Percentiles rank a stretch among this genome's conserved stretches.
phyloP scores from a whole-genome alignment of 1,284 basidiomycete genomes.

The Leccinum fallax region DNA sequence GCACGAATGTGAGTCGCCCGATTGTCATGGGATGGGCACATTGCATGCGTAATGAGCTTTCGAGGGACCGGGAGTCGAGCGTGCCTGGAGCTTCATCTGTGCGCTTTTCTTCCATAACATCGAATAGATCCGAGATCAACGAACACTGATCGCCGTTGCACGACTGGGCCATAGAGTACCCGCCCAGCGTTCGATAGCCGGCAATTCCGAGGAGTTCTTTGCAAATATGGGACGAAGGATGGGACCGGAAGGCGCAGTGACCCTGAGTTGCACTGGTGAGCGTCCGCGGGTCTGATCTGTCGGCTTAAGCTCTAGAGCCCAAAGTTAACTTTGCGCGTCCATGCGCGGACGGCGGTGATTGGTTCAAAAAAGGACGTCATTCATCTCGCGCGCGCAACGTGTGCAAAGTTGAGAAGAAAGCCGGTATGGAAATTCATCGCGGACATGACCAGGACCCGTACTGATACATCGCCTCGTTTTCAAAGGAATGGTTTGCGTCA shows the following conservation, averaged over 20 bases:
- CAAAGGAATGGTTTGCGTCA: constrained; percentile 4
- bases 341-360: constrained; percentile 3
- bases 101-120: background rate
- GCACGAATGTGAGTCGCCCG: background rate
- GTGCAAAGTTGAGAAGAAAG: constrained; percentile 69
- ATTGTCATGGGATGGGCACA: background rate
- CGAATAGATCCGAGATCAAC: background rate
- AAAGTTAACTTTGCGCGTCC: background rate
- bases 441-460: constrained; percentile 68
- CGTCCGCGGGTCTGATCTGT: constrained; percentile 10
- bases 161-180: constrained; percentile 73
- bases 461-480: constrained; percentile 35
- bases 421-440: constrained; percentile 85
- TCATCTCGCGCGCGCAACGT: constrained; percentile 81
- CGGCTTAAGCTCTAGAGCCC: background rate
- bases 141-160: background rate
- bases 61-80: background rate
- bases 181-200: constrained; percentile 70
- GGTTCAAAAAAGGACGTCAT: constrained; percentile 86
- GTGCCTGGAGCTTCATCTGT: constrained; percentile 1
- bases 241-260: constrained; percentile 78
- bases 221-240: constrained; percentile 77
- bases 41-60: background rate
- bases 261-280: constrained; percentile 85
- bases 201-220: constrained; percentile 82